phyloP scores from a whole-genome alignment of 164 flowering plant genomes.

The Umbellularia californica region DNA sequence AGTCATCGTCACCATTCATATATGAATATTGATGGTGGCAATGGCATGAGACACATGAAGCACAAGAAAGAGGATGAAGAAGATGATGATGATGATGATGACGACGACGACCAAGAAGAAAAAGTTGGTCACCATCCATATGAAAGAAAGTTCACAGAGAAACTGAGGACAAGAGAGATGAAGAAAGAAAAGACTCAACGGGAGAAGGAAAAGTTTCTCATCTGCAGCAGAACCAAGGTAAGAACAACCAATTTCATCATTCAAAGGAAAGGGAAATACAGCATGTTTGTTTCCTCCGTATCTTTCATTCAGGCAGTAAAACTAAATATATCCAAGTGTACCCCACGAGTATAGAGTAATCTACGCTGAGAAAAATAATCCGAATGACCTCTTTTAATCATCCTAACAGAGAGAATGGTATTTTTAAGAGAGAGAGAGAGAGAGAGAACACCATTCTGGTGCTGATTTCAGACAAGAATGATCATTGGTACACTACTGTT shows the following conservation, averaged over 20 bases:
- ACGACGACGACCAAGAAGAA: too few relatives aligned
- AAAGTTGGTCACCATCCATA: conserved; percentile 4
- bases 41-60: conserved; percentile 7
- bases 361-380: neutral
- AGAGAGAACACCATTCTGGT: neutral
- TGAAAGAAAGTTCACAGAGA: conserved; percentile 21
- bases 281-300: neutral
- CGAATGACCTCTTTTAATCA: neutral
- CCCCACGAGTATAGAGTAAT: neutral
- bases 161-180: conserved; percentile 24
- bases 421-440: neutral
- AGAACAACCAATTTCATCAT: conserved; percentile 19
- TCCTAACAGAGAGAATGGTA: neutral
- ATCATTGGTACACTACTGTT: neutral
- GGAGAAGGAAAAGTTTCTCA: conserved; percentile 22
- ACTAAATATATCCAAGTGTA: neutral
- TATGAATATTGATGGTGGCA: conserved; percentile 5
- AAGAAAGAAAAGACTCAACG: conserved; percentile 7
- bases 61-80: conserved; percentile 1
- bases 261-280: neutral
- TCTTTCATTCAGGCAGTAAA: neutral
- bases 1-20: conserved; percentile 26
- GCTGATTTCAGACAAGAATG: neutral
- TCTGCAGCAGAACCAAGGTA: conserved; percentile 26
- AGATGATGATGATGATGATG: neutral